Conservation (phyloP, 768 basidiomycete species). For the Crepidotus variabilis region DNA sequence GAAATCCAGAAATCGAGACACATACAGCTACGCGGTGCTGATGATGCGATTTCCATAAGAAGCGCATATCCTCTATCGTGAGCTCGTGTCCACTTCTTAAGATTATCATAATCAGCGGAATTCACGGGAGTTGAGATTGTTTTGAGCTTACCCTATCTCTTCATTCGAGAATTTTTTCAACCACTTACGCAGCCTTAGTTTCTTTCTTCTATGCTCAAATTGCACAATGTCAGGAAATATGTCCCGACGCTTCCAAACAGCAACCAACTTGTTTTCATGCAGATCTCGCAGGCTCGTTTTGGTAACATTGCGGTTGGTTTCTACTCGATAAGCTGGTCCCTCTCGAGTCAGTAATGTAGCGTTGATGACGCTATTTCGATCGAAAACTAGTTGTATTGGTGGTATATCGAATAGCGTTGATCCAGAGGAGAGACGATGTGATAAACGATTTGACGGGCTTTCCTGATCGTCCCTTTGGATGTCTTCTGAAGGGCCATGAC, state of each 20-base stretch:
- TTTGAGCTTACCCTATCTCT: not conserved
- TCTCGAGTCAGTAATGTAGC: constrained; percentile 9
- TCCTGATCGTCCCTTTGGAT: constrained; percentile 4
- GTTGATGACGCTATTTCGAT: constrained; percentile 13
- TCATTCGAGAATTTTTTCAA: constrained; percentile 1
- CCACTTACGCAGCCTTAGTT: constrained; percentile 15
- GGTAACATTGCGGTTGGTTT: constrained; percentile 9
- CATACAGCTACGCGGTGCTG: constrained; percentile 14
- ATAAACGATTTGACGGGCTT: not conserved
- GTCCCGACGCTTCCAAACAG: constrained; percentile 15
- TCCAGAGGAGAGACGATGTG: constrained; percentile 6
- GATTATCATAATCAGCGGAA: not conserved
- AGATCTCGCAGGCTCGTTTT: constrained; percentile 15
- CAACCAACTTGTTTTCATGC: constrained; percentile 9
- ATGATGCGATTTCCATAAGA: constrained; percentile 11
- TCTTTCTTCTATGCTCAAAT: constrained; percentile 13
- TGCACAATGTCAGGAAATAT: constrained; percentile 15
- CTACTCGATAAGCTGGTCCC: constrained; percentile 11
- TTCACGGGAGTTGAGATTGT: not conserved
- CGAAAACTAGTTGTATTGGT: constrained; percentile 11
- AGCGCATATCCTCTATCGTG: constrained; percentile 8
- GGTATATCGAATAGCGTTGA: constrained; percentile 14
- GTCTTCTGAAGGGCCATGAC: too few relatives aligned
- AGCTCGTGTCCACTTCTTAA: not conserved
- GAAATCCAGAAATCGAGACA: not conserved